A percentile compares a stretch with the other conserved stretches of the same genome.
phyloP scores from a whole-genome alignment of 75 land plant species.

The Selaginella moellendorffii region DNA sequence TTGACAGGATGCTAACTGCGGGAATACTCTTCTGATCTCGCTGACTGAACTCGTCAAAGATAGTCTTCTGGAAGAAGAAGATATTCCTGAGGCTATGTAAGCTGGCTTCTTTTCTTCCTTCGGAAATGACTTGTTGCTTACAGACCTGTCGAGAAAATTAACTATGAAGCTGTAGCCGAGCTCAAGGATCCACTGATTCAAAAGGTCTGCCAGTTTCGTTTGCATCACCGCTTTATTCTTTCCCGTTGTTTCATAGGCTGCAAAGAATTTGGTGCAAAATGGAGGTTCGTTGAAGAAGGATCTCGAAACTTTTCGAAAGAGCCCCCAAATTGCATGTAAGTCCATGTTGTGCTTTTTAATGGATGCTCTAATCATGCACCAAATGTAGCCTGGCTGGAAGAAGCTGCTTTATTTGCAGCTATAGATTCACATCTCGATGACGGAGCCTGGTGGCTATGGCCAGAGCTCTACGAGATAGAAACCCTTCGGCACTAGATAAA shows the following conservation, averaged over 20 bases:
- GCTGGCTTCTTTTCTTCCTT: no score
- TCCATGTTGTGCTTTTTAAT: neutral
- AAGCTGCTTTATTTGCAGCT: conserved; percentile 92
- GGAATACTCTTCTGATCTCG: conserved; percentile 87
- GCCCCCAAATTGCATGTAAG: conserved; percentile 46
- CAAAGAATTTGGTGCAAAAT: conserved; percentile 34
- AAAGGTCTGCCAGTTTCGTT: conserved; percentile 33
- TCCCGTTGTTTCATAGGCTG: conserved; percentile 33
- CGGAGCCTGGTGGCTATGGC: conserved; percentile 79
- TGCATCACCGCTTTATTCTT: neutral
- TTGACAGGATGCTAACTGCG: conserved; percentile 91
- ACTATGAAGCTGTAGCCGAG: conserved; percentile 40
- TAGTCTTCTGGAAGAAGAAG: conserved; percentile 47
- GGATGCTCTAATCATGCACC: neutral
- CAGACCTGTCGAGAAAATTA: conserved; percentile 44
- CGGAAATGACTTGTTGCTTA: no score
- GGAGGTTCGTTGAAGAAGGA: conserved; percentile 13
- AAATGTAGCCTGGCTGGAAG: conserved; percentile 76
- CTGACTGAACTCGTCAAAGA: conserved; percentile 81
- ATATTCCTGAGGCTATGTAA: conserved; percentile 69
- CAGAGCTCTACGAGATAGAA: conserved; percentile 63
- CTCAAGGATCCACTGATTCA: conserved; percentile 71
- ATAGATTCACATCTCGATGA: conserved; percentile 43
- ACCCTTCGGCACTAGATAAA: conserved; percentile 57
- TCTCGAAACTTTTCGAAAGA: conserved; percentile 28